Conservation (phyloP, 352 stramenopile species). For the Globisporangium spinosum region DNA sequence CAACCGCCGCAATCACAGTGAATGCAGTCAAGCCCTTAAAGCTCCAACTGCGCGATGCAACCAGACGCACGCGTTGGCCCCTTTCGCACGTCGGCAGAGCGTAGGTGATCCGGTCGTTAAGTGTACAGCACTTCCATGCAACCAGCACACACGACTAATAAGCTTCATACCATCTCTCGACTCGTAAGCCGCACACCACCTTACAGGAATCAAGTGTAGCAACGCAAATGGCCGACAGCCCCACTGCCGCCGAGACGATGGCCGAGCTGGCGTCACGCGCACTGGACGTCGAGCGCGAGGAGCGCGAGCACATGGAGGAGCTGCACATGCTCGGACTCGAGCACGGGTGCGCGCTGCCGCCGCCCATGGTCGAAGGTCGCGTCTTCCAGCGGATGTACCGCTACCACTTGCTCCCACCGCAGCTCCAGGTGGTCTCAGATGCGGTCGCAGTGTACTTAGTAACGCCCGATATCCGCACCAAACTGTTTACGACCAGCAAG, state of each 20-base stretch:
- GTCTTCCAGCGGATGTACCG: conserved; percentile 29
- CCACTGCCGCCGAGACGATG: conserved; percentile 33
- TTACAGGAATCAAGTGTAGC: neutral
- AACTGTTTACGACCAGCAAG: conserved; percentile 19
- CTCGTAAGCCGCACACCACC: neutral
- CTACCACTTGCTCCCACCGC: conserved; percentile 18
- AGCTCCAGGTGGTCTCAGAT: conserved; percentile 18
- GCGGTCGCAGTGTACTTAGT: conserved; percentile 15
- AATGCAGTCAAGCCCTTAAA: too few relatives aligned
- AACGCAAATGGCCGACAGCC: neutral
- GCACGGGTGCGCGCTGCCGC: neutral
- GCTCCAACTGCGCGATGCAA: neutral
- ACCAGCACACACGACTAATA: neutral
- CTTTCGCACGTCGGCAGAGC: neutral
- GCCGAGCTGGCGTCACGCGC: conserved; percentile 28
- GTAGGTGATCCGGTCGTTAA: conserved; percentile 6
- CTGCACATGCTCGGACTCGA: conserved; percentile 11
- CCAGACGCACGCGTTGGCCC: neutral
- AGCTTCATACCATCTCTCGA: neutral
- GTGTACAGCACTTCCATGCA: neutral
- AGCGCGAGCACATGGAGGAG: conserved; percentile 28
- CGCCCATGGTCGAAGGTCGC: conserved; percentile 23
- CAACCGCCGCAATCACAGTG: neutral
- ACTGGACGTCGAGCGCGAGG: conserved; percentile 22
- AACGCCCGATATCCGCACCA: conserved; percentile 3